Evolutionary conservation across 257 asterid species (phyloP), one percentile per base, ranked within the genome.

Genomic region (Schizonepeta tenuifolia): DNA sequence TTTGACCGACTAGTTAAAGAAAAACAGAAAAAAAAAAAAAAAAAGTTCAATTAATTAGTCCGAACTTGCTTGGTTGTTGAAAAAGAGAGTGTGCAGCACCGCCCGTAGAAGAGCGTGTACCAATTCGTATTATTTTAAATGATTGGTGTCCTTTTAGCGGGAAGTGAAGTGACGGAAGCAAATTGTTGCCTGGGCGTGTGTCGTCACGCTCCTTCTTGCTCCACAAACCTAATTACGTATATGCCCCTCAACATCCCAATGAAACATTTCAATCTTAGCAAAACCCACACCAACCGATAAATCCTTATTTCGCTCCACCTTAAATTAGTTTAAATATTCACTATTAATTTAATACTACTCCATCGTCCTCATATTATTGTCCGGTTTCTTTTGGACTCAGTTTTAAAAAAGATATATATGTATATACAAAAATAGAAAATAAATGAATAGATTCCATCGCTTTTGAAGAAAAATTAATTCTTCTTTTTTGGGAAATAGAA

Each of bases 111-210:
- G 78, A 40, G 78, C 72, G 82, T 78, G 78, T 2, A 7, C 5
- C 11, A 8, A 14, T 3, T 5, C n/a, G 17, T 17, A 22, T 33
- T 49, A 8, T 67, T 44, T 43, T 41, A 69, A 69, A 79, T 79
- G 78, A 79, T 75, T 75, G 80, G 63, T 46, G 75, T 57, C 62
- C 28, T 64, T 69, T 57, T 79, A 43, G 80, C 79, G 77, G 72
- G 84, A 74, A 77, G 77, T 65, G 47, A 46, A 77, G 81, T 80
- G 85, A 83, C 86, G 82, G 68, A 81, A 83, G 80, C 85, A 80
- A 81, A 67, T 58, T 78, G 56, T 58, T 40, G 70, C 62, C 62
- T 57, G 78, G 7, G 53, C 75, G 72, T 67, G 72, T 67, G 72
- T 66, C 67, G 67, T 78, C 71, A 66, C 74, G 78, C 78, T 71